Evolutionary conservation across 306 rosid species (phyloP).

Genomic region (Mimosa pudica): DNA sequence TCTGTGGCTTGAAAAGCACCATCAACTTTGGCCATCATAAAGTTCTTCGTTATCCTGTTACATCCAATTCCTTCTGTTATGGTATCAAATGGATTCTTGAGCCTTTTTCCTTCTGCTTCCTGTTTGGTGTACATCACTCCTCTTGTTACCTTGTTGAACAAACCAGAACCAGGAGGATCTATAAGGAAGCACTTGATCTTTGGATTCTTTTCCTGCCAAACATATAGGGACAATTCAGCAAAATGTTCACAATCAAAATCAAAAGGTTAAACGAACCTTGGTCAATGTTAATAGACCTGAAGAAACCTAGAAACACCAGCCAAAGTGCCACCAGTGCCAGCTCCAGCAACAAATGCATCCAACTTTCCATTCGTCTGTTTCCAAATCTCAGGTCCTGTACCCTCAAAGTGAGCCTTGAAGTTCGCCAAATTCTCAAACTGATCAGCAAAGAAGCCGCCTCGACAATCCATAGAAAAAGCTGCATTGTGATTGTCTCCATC

Average conservation of each 20-base stretch:
- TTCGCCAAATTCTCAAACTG: slow-evolving; percentile 93
- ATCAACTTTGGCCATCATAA: slow-evolving; percentile 78
- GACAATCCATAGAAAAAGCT: slow-evolving; percentile 44
- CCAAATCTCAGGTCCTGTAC: slow-evolving; percentile 97
- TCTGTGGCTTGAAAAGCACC: slow-evolving; percentile 86
- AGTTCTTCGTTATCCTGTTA: slow-evolving; percentile 80
- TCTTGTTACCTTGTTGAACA: slow-evolving; percentile 85
- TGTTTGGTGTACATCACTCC: slow-evolving; percentile 90
- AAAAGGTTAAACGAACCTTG: not conserved
- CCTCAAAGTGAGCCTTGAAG: slow-evolving; percentile 79
- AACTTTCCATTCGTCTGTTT: slow-evolving; percentile 69
- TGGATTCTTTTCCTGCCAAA: slow-evolving; percentile 76
- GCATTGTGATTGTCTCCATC: slow-evolving; percentile 42
- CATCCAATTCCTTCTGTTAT: slow-evolving; percentile 93
- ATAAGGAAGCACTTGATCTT: slow-evolving; percentile 75
- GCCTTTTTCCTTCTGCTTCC: slow-evolving; percentile 92
- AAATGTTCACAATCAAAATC: slow-evolving; percentile 18
- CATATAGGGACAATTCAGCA: slow-evolving; percentile 22
- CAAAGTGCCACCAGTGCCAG: slow-evolving; percentile 94
- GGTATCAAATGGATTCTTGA: slow-evolving; percentile 93
- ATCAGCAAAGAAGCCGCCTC: slow-evolving; percentile 91
- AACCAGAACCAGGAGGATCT: slow-evolving; percentile 95
- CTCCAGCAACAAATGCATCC: slow-evolving; percentile 88
- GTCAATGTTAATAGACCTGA: slow-evolving; percentile 45
- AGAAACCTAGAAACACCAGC: slow-evolving; percentile 78